Conservation (phyloP, 108 stramenopile genomes). For the Mayamaea pseudoterrestris region DNA sequence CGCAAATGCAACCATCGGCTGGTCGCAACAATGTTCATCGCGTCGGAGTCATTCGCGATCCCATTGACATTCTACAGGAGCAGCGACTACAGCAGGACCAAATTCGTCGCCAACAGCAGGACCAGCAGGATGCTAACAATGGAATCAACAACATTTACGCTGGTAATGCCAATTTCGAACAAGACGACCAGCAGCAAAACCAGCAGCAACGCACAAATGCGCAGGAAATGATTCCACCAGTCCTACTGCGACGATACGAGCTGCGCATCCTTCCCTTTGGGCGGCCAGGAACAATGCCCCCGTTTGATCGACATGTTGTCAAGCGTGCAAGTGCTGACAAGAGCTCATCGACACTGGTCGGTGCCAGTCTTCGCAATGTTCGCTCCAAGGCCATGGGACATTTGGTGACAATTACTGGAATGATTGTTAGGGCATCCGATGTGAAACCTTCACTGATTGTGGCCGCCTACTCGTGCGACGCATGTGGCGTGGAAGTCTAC, state of each 20-base stretch:
- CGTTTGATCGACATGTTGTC: slow-evolving; percentile 40
- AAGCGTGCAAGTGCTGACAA: slow-evolving; percentile 1
- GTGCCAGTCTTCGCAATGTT: slow-evolving; percentile 63
- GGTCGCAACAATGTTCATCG: slow-evolving; percentile 2
- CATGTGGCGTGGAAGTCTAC: slow-evolving; percentile 91
- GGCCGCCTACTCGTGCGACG: slow-evolving; percentile 96
- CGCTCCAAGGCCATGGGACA: slow-evolving; percentile 79
- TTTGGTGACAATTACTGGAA: slow-evolving; percentile 82
- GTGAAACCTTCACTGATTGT: slow-evolving; percentile 93
- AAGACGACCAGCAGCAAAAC: neutral
- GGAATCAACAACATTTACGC: slow-evolving; percentile 3
- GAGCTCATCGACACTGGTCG: slow-evolving; percentile 5
- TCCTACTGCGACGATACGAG: slow-evolving; percentile 76
- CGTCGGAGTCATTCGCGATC: slow-evolving; percentile 24
- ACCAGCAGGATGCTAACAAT: slow-evolving; percentile 16
- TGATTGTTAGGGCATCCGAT: slow-evolving; percentile 90
- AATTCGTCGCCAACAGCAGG: slow-evolving; percentile 25
- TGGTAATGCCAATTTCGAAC: slow-evolving; percentile 8
- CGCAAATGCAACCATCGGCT: slow-evolving; percentile 5
- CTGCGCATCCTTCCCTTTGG: slow-evolving; percentile 59
- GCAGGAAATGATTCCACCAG: slow-evolving; percentile 56
- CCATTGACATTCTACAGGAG: slow-evolving; percentile 69
- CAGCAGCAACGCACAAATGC: slow-evolving; percentile 3
- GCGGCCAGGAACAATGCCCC: slow-evolving; percentile 38
- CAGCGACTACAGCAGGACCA: slow-evolving; percentile 60